Conservation (phyloP, 495 filamentous ascomycete genomes). For the Podospora comata region DNA sequence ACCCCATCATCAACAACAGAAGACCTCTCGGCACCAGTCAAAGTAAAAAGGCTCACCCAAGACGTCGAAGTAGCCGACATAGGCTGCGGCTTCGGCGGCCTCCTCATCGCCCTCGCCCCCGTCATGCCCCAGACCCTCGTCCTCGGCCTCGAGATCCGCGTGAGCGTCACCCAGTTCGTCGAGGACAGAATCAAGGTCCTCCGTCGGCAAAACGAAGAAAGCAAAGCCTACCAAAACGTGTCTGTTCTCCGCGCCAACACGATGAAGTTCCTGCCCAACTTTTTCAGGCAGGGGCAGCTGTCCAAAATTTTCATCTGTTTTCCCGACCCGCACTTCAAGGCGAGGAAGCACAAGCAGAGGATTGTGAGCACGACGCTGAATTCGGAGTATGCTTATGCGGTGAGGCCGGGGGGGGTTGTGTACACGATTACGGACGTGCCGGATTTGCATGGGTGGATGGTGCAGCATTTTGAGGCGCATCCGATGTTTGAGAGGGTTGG, state of each 20-base stretch:
- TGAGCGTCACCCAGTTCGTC: slow-evolving; percentile 83
- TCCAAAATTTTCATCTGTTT: slow-evolving; percentile 95
- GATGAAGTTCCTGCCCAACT: slow-evolving; percentile 98
- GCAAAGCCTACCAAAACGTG: slow-evolving; percentile 74
- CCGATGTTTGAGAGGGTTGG: slow-evolving; percentile 62
- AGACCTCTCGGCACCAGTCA: slow-evolving; percentile 15
- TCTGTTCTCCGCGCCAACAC: slow-evolving; percentile 84
- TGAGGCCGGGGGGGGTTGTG: slow-evolving; percentile 76
- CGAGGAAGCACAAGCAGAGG: slow-evolving; percentile 90
- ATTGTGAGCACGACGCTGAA: slow-evolving; percentile 87
- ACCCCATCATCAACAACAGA: slow-evolving; percentile 19
- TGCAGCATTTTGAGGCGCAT: slow-evolving; percentile 73
- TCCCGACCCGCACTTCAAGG: slow-evolving; percentile 97
- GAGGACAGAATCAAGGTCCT: slow-evolving; percentile 80
- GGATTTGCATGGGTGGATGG: slow-evolving; percentile 90
- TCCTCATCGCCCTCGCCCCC: slow-evolving; percentile 82
- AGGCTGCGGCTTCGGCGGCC: slow-evolving; percentile 90
- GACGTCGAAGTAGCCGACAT: slow-evolving; percentile 94
- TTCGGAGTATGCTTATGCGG: slow-evolving; percentile 87
- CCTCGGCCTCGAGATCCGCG: slow-evolving; percentile 80
- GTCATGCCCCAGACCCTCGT: slow-evolving; percentile 77
- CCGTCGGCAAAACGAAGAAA: slow-evolving; percentile 59
- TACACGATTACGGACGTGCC: slow-evolving; percentile 98
- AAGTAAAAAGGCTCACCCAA: slow-evolving; percentile 50
- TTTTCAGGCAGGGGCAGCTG: slow-evolving; percentile 75